Base-by-base conservation (phyloP, 1,284 basidiomycete genomes). In the Cutaneotrichosporon spelunceum region DNA sequence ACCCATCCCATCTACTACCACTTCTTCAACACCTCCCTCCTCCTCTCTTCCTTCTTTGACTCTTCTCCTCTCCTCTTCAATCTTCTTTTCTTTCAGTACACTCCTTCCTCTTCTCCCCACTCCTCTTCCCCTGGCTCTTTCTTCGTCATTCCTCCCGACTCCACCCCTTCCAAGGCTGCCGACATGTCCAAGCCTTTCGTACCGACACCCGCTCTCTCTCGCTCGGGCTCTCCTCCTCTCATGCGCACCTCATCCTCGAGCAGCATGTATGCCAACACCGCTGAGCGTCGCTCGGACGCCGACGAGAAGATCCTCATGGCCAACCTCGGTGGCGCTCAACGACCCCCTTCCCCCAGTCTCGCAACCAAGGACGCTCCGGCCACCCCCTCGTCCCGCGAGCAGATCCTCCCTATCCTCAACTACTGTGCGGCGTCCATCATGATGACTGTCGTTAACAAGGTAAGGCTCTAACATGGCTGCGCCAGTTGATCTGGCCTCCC, bases 401-500 rank as follows among this genome's bases (percentile, higher is more conserved):
- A 67, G 61, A 87, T 88, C 36, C 82, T 89, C 10, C 87, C 94
- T 33, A 89, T 98, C 66, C 66, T 90, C 62, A 91, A 88, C 72
- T 99, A 99, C 79, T 99, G 96, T 76, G 70, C 89, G 29, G 92
- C 95, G 3, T 94, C 91, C 45, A 97, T 99, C 71, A 82, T 93
- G 60, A 99, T 99, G 96, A 99, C 96, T 0, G 86, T 99, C 53
- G 87, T 97, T 65, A 98, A 98, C 84, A 98, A 99, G 84, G 93
- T 92, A 57, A 57, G 60, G 9, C 33, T 34, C 19, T 42, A 23
- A 48, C 45, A 14, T 48, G 21, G 45, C 45, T 11, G 45, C 9
- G 14, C 23, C 11, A 26, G 45, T 19, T n/a, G 45, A 48, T 23
- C 1, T 24, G 21, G 45, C 45, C 23, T 21, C 9, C 1, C 9